phyloP scores from a whole-genome alignment of 2,329 filamentous ascomycete species.

The Claviceps spartinae region DNA sequence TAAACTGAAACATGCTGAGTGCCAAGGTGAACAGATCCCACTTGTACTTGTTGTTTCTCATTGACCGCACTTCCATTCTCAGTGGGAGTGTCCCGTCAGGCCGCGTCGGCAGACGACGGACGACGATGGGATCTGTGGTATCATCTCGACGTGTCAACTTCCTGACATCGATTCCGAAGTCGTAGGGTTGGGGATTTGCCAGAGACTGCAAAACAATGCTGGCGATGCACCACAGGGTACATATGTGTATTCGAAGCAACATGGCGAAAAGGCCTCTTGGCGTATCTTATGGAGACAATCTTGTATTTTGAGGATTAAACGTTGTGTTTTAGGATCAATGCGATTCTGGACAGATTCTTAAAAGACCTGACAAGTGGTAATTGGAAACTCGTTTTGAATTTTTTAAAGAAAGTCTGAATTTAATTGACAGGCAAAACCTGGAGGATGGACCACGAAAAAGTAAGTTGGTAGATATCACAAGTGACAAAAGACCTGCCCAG shows the following conservation, averaged over 20 bases:
- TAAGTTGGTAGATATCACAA: not conserved
- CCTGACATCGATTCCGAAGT: conserved; percentile 36
- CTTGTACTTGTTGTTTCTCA: conserved; percentile 48
- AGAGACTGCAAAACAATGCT: conserved; percentile 3
- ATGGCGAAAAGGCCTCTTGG: not conserved
- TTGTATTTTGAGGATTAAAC: not conserved
- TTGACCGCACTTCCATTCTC: conserved; percentile 54
- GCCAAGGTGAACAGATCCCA: conserved; percentile 70
- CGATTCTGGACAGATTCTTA: too few species aligned
- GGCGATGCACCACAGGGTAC: not conserved
- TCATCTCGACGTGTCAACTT: conserved; percentile 27
- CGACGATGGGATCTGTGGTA: conserved; percentile 23
- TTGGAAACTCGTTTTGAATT: not conserved
- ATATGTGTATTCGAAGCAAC: not conserved
- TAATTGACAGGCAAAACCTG: not conserved
- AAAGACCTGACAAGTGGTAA: not conserved
- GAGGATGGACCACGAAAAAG: not conserved
- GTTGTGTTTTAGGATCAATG: not conserved
- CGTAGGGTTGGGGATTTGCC: conserved; percentile 21
- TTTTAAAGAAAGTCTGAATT: not conserved
- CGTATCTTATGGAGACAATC: not conserved
- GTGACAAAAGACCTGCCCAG: not conserved
- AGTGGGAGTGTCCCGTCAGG: conserved; percentile 27
- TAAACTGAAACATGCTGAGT: conserved; percentile 56
- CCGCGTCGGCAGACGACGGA: conserved; percentile 27